phyloP scores from a whole-genome alignment of 2,329 filamentous ascomycete genomes.

The Dichotomopilus funicola region DNA sequence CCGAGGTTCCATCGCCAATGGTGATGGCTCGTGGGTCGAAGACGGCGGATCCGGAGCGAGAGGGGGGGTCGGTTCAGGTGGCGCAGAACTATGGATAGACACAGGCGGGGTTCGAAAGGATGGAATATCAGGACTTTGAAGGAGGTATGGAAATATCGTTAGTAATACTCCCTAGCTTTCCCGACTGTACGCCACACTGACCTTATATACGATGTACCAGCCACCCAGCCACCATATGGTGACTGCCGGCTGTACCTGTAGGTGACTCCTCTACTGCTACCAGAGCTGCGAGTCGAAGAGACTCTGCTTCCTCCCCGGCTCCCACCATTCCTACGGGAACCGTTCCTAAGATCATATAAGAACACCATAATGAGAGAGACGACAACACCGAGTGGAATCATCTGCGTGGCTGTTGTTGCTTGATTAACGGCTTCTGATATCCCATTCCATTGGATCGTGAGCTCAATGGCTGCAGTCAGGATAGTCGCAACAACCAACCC shows the following conservation, averaged over 20 bases:
- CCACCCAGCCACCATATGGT: neutral
- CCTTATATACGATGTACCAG: neutral
- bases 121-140: too few relatives aligned
- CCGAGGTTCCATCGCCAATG: too few relatives aligned
- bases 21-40: too few relatives aligned
- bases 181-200: neutral
- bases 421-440: conserved; percentile 15
- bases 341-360: conserved; percentile 1
- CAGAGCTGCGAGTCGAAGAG: neutral
- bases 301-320: neutral
- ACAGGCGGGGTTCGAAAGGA: too few relatives aligned
- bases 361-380: conserved; percentile 9
- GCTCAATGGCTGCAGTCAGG: conserved; percentile 20
- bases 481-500: conserved; percentile 18
- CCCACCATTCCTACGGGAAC: neutral
- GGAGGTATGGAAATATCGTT: too few relatives aligned
- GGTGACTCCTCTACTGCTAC: neutral
- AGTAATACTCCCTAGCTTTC: too few relatives aligned
- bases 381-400: conserved; percentile 18
- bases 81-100: too few relatives aligned
- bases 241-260: neutral
- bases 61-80: too few relatives aligned
- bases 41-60: too few relatives aligned
- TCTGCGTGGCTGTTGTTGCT: conserved; percentile 13
- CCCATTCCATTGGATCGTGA: conserved; percentile 20